Base-by-base conservation (phyloP, 306 rosid genomes). In the Rosa lucieae region DNA sequence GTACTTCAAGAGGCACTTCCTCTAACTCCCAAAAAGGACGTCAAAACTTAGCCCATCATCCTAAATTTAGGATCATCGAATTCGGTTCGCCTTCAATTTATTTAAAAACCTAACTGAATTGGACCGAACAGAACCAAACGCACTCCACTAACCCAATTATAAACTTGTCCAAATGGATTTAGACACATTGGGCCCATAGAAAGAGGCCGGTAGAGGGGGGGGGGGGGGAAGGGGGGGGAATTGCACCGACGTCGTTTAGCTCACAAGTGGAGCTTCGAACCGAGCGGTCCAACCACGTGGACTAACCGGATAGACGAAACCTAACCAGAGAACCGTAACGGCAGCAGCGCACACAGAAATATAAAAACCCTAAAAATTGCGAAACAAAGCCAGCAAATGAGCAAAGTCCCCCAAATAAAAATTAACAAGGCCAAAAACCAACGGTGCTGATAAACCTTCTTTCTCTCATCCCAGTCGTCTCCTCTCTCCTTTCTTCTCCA, bases 401-500 rank as follows among this genome's bases (percentile, higher is more conserved):
- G n/a, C n/a, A 46, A 46, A 17, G 4, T n/a, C 21, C 69, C 13
- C 37, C 46, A 23, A 6, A 20, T 0, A 13, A 44, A n/a, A 78
- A 32, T n/a, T 10, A 23, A 67, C 65, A 58, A 32, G 37, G 37
- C 37, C 37, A 2, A 32, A 73, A 96, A 91, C 97, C 87, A 83
- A 93, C 98, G 97, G 98, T 90, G 92, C 76, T 91, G 99, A 96
- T 96, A 96, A 80, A 63, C 76, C 79, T 82, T 23, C 1, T 15
- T 78, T 5, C 88, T 91, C 83, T 79, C 82, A 96, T 96, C 99
- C 85, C 79, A 84, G 81, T 83, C 95, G 97, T 94, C 92, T 88
- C 93, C 86, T 84, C 39, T 79, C 86, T 87, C 88, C 88, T 88
- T 15, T 84, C 98, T 91, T 96, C 89, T 93, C 94, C 98, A 96